Evolutionary conservation across 2,329 filamentous ascomycete genomes (phyloP).

Genomic region (Bipolaris cookei): DNA sequence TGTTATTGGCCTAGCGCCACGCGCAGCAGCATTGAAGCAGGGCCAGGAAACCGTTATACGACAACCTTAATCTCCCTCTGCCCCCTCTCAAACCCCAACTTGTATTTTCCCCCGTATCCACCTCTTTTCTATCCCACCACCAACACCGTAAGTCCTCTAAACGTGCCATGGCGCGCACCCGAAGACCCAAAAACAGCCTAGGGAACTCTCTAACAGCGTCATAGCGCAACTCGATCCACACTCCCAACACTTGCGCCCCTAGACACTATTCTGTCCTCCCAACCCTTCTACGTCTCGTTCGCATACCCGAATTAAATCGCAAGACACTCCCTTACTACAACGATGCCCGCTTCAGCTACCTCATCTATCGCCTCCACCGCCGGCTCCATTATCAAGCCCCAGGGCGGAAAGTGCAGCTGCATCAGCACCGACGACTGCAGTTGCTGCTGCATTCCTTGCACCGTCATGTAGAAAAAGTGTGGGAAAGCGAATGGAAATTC

Average conservation of each 20-base stretch:
- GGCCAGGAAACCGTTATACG: constrained; percentile 15
- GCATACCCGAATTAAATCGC: neutral
- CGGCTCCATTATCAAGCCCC: constrained; percentile 46
- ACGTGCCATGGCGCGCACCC: neutral
- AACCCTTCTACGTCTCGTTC: neutral
- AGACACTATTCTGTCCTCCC: neutral
- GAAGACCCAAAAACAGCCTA: neutral
- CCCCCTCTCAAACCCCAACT: constrained; percentile 2
- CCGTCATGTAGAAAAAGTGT: constrained; percentile 31
- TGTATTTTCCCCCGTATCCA: neutral
- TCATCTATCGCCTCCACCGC: constrained; percentile 43
- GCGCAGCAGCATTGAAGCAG: constrained; percentile 26
- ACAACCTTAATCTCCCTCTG: constrained; percentile 19
- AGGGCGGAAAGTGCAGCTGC: constrained; percentile 39
- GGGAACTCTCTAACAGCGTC: constrained; percentile 1
- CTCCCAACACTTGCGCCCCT: neutral
- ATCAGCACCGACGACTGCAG: constrained; percentile 41
- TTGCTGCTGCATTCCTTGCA: constrained; percentile 47
- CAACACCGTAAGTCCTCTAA: neutral
- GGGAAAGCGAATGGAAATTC: no score
- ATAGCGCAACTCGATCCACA: constrained; percentile 4
- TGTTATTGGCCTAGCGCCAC: constrained; percentile 20
- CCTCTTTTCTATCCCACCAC: neutral
- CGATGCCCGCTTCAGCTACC: constrained; percentile 44
- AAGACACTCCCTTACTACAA: constrained; percentile 1